Evolutionary conservation across 805 yeast genomes (phyloP), one percentile per base, ranked within the genome.

Genomic region (Myxozyma udenii): DNA sequence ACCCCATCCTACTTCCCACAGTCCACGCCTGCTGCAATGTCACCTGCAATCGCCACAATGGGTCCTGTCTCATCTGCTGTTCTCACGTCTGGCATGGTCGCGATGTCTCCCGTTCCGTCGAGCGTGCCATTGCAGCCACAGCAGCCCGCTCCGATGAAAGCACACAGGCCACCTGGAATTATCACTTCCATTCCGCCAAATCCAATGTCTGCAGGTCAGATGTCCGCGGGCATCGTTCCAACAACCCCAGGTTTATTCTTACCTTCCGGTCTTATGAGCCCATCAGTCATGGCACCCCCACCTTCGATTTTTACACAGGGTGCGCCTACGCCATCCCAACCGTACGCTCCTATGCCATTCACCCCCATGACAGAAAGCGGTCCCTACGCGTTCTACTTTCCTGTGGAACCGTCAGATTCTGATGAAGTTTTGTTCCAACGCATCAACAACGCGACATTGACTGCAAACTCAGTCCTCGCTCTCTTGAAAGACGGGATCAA

Each of bases 381-480:
- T 3, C 56, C 57, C 4, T 54, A 38, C 26, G 44, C 55, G 30
- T 51, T 55, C 38, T 51, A 55, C 32, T 55, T 50, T 39, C 51
- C 60, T 1, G 19, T 41, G 24, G 60, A 55, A 41, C 71, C 69
- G 24, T 73, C 74, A 14, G 84, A 79, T 28, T 77, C 81, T 25
- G 95, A 87, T 64, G 80, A 77, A 39, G 83, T 81, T 60, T 69
- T 87, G 45, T 84, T 84, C 61, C 79, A 78, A 30, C 78, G 86
- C 18, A 74, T 87, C 38, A 78, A 74, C 25, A 72, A 74, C 16
- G 88, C 90, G 0, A 78, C 85, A 1, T 65, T 74, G 14, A 78
- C 85, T 48, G 90, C 95, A 1, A 85, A 81, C 61, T 78, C 78
- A n/a, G 95, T 87, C 1, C 83, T 85, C 61, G 77, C 83, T 25